Evolutionary conservation across 495 filamentous ascomycete species (phyloP), one percentile per base, ranked within the genome.

Genomic region (Parathielavia hyrcaniae): DNA sequence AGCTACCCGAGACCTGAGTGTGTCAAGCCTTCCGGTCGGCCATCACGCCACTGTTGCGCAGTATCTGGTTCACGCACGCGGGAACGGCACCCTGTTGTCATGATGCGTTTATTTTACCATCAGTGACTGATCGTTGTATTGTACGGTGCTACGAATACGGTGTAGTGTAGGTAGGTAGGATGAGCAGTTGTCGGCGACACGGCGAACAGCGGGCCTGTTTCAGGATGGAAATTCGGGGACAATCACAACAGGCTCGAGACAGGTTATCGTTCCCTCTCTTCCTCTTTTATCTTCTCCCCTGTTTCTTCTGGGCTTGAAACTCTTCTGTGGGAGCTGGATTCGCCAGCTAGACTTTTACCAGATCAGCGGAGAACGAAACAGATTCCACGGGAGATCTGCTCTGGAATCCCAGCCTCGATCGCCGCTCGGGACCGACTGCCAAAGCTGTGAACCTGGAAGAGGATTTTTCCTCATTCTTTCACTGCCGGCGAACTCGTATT

Each of bases 361-460:
- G 35, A 38, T 38, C 10, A 38, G 1, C 3, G 26, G 43, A 50
- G 22, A 50, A 5, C 46, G 32, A 51, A 51, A 22, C 5, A 23
- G 11, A 39, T 30, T 19, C 22, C 8, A 26, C 55, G 55, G 55
- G 55, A 58, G 48, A 58, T 58, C 55, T 23, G 47, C 36, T 22
- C 1, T 58, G 20, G 23, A 41, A 35, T 17, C 35, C 50, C n/a
- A 38, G 55, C 26, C 36, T 48, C 34, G 36, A 40, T 57, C 55
- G 20, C 34, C 5, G 11, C 34, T 19, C 41, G 17, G 9, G 19
- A 45, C 2, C 19, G 7, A 12, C 6, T 45, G 17, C 41, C 9
- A 17, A 45, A 5, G 35, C 10, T 6, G 26, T 30, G 26, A 30
- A 30, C 6, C 10, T 38, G 9, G 35, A 38, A 10, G 35, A 14